phyloP scores from a whole-genome alignment of 192 early-diverging fungal species.

The Rhizophagus clarus region DNA sequence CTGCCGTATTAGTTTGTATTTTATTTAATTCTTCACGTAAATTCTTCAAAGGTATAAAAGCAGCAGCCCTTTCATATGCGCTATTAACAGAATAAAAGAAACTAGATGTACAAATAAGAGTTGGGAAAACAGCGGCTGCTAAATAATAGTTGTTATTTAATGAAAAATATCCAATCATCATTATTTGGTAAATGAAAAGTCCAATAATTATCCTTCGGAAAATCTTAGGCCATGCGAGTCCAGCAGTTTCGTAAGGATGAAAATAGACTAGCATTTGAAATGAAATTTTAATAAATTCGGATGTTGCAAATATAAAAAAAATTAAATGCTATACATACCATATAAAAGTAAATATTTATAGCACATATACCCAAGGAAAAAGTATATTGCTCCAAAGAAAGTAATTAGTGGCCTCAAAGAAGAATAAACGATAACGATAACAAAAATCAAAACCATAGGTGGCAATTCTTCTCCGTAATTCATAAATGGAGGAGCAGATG shows the following conservation, averaged over 20 bases:
- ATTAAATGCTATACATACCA: conserved; percentile 36
- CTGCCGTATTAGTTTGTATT: no score
- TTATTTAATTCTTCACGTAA: no score
- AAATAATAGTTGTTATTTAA: conserved; percentile 51
- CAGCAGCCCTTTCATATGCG: conserved; percentile 46
- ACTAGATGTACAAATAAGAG: conserved; percentile 47
- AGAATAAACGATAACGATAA: conserved; percentile 74
- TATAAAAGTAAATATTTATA: conserved; percentile 80
- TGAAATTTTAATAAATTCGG: neutral
- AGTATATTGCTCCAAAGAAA: conserved; percentile 69
- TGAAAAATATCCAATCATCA: conserved; percentile 64
- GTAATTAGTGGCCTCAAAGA: conserved; percentile 73
- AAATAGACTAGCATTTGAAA: conserved; percentile 59
- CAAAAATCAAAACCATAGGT: conserved; percentile 69
- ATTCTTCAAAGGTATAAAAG: conserved; percentile 41
- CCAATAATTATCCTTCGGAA: conserved; percentile 69
- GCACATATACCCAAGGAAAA: conserved; percentile 61
- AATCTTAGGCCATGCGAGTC: conserved; percentile 72
- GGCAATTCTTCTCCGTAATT: conserved; percentile 74
- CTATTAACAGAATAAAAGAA: conserved; percentile 50
- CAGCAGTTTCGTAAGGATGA: conserved; percentile 70
- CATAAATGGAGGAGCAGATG: conserved; percentile 66
- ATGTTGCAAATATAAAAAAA: neutral
- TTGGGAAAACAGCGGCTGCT: conserved; percentile 45
- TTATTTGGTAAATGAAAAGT: conserved; percentile 65